phyloP scores from a whole-genome alignment of 1,284 basidiomycete genomes.

The Austroboletus niveus region DNA sequence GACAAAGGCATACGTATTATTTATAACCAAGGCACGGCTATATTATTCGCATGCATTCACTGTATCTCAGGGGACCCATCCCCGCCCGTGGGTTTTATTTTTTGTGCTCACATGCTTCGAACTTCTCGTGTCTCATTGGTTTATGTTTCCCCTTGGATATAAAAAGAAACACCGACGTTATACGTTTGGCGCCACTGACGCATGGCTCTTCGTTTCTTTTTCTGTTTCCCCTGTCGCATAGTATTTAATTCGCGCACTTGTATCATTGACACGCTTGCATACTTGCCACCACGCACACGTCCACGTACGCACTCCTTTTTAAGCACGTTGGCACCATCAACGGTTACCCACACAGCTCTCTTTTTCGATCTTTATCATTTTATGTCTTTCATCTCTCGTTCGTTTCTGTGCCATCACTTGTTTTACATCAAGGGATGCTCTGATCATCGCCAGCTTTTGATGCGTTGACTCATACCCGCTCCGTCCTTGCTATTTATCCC shows the following conservation, averaged over 20 bases:
- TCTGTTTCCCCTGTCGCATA: constrained; percentile 19
- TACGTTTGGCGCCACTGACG: constrained; percentile 5
- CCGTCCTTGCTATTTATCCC: not conserved
- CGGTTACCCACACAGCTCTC: not conserved
- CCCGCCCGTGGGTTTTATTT: not conserved
- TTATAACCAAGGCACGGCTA: constrained; percentile 24
- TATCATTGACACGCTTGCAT: constrained; percentile 19
- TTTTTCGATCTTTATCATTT: not conserved
- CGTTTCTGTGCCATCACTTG: not conserved
- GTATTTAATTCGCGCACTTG: constrained; percentile 30
- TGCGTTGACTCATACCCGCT: not conserved
- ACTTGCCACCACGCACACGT: not conserved
- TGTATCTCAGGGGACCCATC: constrained; percentile 16
- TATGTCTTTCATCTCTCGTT: not conserved
- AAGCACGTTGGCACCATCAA: constrained; percentile 3
- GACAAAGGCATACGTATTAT: constrained; percentile 24
- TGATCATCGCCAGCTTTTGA: not conserved
- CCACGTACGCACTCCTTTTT: constrained; percentile 10
- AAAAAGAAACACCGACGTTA: constrained; percentile 16
- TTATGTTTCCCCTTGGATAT: constrained; percentile 2
- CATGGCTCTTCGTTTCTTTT: not conserved
- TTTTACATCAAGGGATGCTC: not conserved
- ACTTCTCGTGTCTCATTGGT: constrained; percentile 3
- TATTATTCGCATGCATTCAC: not conserved
- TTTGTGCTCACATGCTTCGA: constrained; percentile 11